A percentile compares a stretch with the other conserved stretches of the same genome.
These are phyloP conservation scores for Hymenoscyphus occultus DNA, from an alignment of 2,329 filamentous ascomycete species.

Conservation along the genomic window DNA sequence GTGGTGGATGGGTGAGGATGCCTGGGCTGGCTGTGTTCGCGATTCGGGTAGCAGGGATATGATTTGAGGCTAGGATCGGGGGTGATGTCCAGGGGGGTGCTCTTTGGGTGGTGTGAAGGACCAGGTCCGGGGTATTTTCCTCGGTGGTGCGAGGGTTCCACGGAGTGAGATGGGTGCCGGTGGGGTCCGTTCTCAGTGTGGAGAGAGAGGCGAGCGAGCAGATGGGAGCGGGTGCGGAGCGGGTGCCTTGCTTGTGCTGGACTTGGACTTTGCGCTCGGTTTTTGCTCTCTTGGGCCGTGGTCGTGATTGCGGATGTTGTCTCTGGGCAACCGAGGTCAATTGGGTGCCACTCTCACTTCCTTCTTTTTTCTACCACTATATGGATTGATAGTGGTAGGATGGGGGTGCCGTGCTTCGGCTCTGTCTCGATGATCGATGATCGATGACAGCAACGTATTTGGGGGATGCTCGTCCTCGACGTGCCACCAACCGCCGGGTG, in stretches of 20 bases:
- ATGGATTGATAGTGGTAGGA: not conserved
- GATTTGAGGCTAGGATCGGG: not conserved
- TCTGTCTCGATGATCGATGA: slow-evolving; percentile 13
- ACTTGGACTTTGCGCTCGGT: slow-evolving; percentile 1
- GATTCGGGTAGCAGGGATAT: not conserved
- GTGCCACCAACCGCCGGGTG: not conserved
- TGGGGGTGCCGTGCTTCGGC: slow-evolving; percentile 11
- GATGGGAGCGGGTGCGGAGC: not conserved
- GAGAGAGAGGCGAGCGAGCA: slow-evolving; percentile 2
- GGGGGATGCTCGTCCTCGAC: not conserved
- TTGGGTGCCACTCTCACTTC: not conserved
- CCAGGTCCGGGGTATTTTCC: no score
- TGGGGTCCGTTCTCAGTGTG: slow-evolving; percentile 2
- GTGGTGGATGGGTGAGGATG: slow-evolving; percentile 1
- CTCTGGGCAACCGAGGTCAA: slow-evolving; percentile 1
- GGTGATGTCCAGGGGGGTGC: not conserved
- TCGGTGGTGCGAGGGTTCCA: no score
- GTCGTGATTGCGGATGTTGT: not conserved
- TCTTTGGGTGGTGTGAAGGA: not conserved
- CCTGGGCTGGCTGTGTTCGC: slow-evolving; percentile 1
- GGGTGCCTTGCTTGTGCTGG: slow-evolving; percentile 2
- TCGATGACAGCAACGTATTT: slow-evolving; percentile 15
- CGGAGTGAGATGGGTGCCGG: not conserved
- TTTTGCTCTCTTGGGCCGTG: not conserved
- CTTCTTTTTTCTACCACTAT: not conserved